Base-by-base conservation (phyloP, 305 asterid species). In the Ilex paraguariensis region DNA sequence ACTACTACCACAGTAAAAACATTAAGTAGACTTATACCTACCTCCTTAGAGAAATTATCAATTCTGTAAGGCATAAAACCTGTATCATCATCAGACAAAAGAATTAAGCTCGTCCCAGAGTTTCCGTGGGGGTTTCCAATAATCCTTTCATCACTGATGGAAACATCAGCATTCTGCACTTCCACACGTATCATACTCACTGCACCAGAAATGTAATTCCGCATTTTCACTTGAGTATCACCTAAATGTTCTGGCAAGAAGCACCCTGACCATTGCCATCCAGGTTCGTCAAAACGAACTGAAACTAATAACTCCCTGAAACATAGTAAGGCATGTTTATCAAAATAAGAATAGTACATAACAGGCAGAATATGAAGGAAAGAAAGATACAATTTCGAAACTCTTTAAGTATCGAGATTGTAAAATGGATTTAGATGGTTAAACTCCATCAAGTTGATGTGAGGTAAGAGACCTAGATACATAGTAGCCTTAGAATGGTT, bases 201-300 rank as follows among this genome's bases (percentile, higher is more conserved):
- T 63, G 82, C 81, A 69, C 90, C 77, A 58, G 85, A 84, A 71
- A 83, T 77, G 75, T 87, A 84, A 77, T 90, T 87, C 62, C 91
- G 87, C 79, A 87, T 83, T 81, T 90, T 93, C 70, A 93, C 83
- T 77, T 90, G 97, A 59, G 95, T 90, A 71, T 93, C 99, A 63
- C 99, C 99, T 59, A 93, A 82, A 68, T 84, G 92, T 79, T 93
- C 95, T 17, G 97, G 95, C 58, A 82, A 83, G 84, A 93, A 93
- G 79, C 94, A 84, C 48, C 99, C 99, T 39, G 99, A 93, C 97
- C 97, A 93, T 81, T 93, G 96, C 92, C 95, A 90, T 69, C 99
- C 97, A 65, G 97, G 95, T 70, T 82, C 99, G 62, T 81, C 87
- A 69, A 93, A 84, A 57, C 91, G 87, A 65, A 90, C 74, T 31